Evolutionary conservation across 257 asterid species (phyloP).

Genomic region (Solanum bukasovii): DNA sequence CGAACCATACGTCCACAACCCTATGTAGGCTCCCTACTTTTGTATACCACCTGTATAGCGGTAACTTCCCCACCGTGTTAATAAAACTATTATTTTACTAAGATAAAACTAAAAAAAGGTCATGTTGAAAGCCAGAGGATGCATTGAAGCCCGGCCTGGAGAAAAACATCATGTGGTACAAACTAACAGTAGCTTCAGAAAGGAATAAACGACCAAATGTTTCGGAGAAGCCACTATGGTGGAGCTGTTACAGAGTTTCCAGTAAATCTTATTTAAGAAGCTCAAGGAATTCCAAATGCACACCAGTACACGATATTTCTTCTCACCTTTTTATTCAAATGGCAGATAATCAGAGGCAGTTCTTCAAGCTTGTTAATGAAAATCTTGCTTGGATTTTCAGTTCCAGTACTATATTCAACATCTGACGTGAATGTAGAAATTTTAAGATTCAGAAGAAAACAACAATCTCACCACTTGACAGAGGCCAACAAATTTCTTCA

Average conservation of each 20-base stretch:
- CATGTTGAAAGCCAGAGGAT: neutral
- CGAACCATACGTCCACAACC: neutral
- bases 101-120: neutral
- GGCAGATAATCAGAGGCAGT: constrained; percentile 61
- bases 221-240: neutral
- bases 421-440: constrained; percentile 34
- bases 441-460: constrained; percentile 10
- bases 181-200: neutral
- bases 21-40: neutral
- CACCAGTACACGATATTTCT: neutral
- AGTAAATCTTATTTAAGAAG: neutral
- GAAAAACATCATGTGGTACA: neutral
- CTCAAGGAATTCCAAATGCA: neutral
- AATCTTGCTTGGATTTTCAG: constrained; percentile 28
- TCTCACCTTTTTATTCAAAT: constrained; percentile 56
- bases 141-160: neutral
- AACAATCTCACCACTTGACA: constrained; percentile 12
- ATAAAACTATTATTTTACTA: neutral
- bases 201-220: neutral
- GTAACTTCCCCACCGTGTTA: neutral
- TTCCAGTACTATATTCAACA: constrained; percentile 30
- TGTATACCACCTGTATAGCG: neutral
- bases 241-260: neutral
- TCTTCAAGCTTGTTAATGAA: constrained; percentile 61
- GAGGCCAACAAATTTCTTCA: constrained; percentile 14